Percentiles rank a stretch among this genome's conserved stretches.
These are phyloP conservation scores for Blastocystis sp. DNA, from an alignment of 352 stramenopile genomes.

Conservation along the genomic window DNA sequence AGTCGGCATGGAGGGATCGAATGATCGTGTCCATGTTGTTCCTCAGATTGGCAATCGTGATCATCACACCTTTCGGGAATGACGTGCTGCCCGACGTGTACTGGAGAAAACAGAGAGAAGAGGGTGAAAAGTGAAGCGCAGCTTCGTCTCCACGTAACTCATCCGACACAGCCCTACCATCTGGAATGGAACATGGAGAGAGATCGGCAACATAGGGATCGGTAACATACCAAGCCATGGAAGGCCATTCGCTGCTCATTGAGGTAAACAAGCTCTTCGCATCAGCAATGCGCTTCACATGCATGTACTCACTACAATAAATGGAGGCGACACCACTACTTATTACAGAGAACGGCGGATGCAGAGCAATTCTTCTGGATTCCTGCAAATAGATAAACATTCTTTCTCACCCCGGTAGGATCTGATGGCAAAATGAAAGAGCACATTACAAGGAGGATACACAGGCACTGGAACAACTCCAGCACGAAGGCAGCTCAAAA, in stretches of 20 bases:
- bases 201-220: conserved; percentile 59
- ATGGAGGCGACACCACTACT: background rate
- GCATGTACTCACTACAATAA: conserved; percentile 40
- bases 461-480: conserved; percentile 85
- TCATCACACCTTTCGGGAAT: conserved; percentile 90
- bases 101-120: conserved; percentile 91
- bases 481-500: conserved; percentile 88
- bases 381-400: conserved; percentile 85
- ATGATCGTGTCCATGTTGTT: conserved; percentile 94
- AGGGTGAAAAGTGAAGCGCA: conserved; percentile 62
- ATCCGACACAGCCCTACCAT: background rate
- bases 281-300: background rate
- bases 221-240: conserved; percentile 66
- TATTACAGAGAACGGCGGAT: conserved; percentile 72
- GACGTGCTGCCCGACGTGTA: conserved; percentile 95
- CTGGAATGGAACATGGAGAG: conserved; percentile 21
- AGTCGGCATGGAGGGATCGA: conserved; percentile 75
- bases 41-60: conserved; percentile 89
- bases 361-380: conserved; percentile 82
- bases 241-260: conserved; percentile 64
- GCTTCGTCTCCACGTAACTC: conserved; percentile 32
- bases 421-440: conserved; percentile 66
- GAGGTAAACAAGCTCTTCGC: conserved; percentile 67
- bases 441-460: conserved; percentile 69
- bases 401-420: conserved; percentile 84